Percentiles rank a stretch among this genome's conserved stretches.
phyloP scores from a whole-genome alignment of 2,329 filamentous ascomycete species.

The Talaromyces sp. region DNA sequence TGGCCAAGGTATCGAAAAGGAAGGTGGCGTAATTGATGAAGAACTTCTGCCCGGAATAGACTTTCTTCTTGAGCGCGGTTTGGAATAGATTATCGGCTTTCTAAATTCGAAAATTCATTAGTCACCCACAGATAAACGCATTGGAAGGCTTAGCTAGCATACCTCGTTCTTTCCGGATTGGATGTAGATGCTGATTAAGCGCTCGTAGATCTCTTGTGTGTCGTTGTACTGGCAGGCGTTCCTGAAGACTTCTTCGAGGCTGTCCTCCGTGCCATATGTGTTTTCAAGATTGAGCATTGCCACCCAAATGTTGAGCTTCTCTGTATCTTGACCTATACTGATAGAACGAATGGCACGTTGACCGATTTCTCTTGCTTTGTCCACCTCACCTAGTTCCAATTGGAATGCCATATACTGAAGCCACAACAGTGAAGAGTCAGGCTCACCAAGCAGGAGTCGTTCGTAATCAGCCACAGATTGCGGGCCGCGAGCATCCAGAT shows the following conservation, averaged over 20 bases:
- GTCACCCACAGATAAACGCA: conserved; percentile 10
- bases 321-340: conserved; percentile 81
- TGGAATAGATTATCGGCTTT: conserved; percentile 88
- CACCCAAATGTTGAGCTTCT: conserved; percentile 94
- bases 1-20: conserved; percentile 68
- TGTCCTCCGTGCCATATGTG: conserved; percentile 78
- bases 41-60: conserved; percentile 66
- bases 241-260: conserved; percentile 81
- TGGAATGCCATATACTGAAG: conserved; percentile 99
- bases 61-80: conserved; percentile 83
- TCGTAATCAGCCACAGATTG: conserved; percentile 91
- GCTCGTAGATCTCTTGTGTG: conserved; percentile 80
- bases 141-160: conserved; percentile 39
- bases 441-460: conserved; percentile 82
- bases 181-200: conserved; percentile 90
- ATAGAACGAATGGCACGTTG: conserved; percentile 89
- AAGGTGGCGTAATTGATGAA: conserved; percentile 97
- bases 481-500: conserved; percentile 82
- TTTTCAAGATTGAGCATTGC: conserved; percentile 93
- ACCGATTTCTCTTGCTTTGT: conserved; percentile 82
- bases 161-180: conserved; percentile 80
- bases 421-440: conserved; percentile 91
- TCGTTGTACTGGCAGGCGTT: conserved; percentile 93
- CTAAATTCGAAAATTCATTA: conserved; percentile 45
- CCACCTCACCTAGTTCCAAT: conserved; percentile 82